phyloP scores from a whole-genome alignment of 225 moss, liverwort and hornwort genomes.

The Polytrichum formosum region DNA sequence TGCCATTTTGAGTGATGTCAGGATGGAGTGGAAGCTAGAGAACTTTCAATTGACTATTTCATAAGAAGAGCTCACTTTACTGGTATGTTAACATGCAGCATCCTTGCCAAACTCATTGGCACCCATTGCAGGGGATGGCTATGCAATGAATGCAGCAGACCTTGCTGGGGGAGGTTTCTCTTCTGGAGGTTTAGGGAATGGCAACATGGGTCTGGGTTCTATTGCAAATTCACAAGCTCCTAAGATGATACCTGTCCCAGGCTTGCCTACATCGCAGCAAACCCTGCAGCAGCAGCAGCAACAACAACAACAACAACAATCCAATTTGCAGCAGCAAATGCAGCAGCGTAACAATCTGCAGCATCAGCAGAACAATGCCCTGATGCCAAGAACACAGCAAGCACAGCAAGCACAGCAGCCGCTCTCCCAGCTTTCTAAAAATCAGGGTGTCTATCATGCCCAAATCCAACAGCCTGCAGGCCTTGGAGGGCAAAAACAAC shows the following conservation, averaged over 20 bases:
- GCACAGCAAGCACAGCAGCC: slow-evolving; percentile 45
- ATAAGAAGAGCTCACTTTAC: slow-evolving; percentile 15
- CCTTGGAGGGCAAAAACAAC: slow-evolving; percentile 51
- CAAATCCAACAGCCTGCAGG: slow-evolving; percentile 57
- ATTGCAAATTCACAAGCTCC: slow-evolving; percentile 57
- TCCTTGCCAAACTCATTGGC: slow-evolving; percentile 54
- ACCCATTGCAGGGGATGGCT: slow-evolving; percentile 72
- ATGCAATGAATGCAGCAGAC: slow-evolving; percentile 98
- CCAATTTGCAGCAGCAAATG: slow-evolving; percentile 48
- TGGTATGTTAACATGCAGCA: slow-evolving; percentile 39
- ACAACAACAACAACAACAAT: slow-evolving; percentile 22
- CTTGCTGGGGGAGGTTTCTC: slow-evolving; percentile 76
- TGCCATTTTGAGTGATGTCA: too few relatives aligned
- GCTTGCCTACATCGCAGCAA: slow-evolving; percentile 65
- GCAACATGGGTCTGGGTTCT: slow-evolving; percentile 49
- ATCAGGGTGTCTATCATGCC: slow-evolving; percentile 66
- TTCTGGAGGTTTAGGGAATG: slow-evolving; percentile 50
- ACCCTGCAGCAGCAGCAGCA: slow-evolving; percentile 57
- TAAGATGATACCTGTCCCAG: slow-evolving; percentile 98
- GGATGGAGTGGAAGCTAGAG: too few relatives aligned
- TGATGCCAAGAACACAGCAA: slow-evolving; percentile 44
- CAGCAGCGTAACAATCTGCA: slow-evolving; percentile 53
- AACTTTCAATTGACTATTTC: neutral
- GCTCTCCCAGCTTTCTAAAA: slow-evolving; percentile 56
- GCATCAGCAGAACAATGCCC: slow-evolving; percentile 34